Conservation (phyloP, 2,329 filamentous ascomycete species). For the Aspergillus ustus region DNA sequence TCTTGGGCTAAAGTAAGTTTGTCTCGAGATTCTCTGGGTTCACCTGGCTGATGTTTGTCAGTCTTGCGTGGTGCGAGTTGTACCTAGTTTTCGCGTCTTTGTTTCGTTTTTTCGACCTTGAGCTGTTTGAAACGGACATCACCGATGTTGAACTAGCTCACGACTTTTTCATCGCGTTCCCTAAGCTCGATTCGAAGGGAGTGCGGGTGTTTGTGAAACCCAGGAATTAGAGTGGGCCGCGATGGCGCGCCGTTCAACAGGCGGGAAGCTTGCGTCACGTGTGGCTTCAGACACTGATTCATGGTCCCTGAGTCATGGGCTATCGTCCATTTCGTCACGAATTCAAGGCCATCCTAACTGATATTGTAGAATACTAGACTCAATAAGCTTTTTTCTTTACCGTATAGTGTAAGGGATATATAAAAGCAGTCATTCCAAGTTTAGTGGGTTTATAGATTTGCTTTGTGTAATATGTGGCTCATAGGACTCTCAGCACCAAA, state of each 20-base stretch:
- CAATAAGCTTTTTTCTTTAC: too few relatives aligned
- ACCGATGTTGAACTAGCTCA: conserved; percentile 8
- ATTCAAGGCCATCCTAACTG: too few relatives aligned
- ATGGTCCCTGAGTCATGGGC: too few relatives aligned
- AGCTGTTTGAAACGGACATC: conserved; percentile 9
- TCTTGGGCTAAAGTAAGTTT: conserved; percentile 9
- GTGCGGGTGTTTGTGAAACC: background rate
- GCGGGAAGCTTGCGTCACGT: background rate
- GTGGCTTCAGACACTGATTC: too few relatives aligned
- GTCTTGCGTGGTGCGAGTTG: conserved; percentile 11
- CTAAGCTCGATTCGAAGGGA: conserved; percentile 9
- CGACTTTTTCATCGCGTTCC: conserved; percentile 8
- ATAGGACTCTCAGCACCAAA: too few relatives aligned
- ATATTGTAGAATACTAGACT: too few relatives aligned
- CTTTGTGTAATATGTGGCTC: too few relatives aligned
- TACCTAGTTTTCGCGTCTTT: conserved; percentile 7
- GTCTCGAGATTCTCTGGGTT: background rate
- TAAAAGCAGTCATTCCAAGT: too few relatives aligned
- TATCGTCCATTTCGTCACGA: too few relatives aligned
- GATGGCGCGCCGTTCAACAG: background rate
- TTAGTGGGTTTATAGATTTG: too few relatives aligned
- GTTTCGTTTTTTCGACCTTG: conserved; percentile 8
- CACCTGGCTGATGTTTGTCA: background rate
- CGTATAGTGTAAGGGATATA: too few relatives aligned
- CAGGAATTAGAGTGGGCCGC: background rate